Percentiles rank a stretch among this genome's conserved stretches.
These are phyloP conservation scores for Cyclotella baltica DNA, from an alignment of 108 stramenopile species.

Conservation along the genomic window DNA sequence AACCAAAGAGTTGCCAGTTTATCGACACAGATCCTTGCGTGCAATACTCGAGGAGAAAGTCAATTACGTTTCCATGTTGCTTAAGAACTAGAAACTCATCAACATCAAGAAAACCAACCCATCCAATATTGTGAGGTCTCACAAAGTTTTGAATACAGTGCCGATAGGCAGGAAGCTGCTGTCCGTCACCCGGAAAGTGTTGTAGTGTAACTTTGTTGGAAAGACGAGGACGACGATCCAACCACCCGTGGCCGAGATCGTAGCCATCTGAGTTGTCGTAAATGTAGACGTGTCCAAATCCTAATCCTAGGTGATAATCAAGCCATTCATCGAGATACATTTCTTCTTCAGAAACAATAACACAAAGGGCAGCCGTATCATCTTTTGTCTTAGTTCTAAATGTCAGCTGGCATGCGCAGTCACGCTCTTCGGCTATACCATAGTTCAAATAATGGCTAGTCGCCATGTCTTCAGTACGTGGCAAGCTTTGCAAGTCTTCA, in stretches of 20 bases:
- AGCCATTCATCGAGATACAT: conserved; percentile 68
- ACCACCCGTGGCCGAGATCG: conserved; percentile 40
- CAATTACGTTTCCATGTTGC: conserved; percentile 18
- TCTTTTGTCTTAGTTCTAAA: conserved; percentile 6
- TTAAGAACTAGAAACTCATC: conserved; percentile 47
- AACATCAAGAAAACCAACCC: conserved; percentile 46
- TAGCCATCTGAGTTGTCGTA: conserved; percentile 60
- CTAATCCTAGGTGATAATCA: conserved; percentile 58
- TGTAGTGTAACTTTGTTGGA: conserved; percentile 13
- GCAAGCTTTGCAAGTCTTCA: background rate
- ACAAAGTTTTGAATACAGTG: conserved; percentile 27
- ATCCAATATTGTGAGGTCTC: background rate
- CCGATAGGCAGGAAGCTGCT: conserved; percentile 33
- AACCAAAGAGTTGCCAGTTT: conserved; percentile 3
- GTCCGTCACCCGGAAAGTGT: conserved; percentile 40
- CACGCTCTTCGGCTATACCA: conserved; percentile 15
- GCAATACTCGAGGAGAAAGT: conserved; percentile 16
- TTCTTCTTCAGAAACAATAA: conserved; percentile 16
- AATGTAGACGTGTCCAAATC: conserved; percentile 56
- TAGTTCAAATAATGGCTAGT: background rate
- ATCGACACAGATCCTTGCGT: conserved; percentile 3
- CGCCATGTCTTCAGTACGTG: background rate
- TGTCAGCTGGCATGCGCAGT: conserved; percentile 1
- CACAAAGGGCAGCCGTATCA: conserved; percentile 14
- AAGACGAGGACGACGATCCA: conserved; percentile 17